Conservation (phyloP, 148 eudicot genomes). For the Salicornia ramosissima region DNA sequence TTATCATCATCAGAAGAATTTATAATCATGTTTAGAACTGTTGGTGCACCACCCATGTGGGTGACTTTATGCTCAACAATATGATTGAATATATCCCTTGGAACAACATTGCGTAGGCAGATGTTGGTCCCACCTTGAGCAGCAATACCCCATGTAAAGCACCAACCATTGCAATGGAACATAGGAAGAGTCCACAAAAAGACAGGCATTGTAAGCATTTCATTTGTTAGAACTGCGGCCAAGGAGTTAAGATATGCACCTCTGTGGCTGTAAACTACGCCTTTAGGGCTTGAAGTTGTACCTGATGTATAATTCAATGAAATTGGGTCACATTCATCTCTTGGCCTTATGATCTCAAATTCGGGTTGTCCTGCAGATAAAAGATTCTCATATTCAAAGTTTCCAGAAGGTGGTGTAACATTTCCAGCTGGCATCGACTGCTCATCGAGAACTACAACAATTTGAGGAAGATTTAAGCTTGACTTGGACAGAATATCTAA, state of each 20-base stretch:
- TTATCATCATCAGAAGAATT: conserved; percentile 22
- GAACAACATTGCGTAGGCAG: conserved; percentile 43
- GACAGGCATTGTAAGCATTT: conserved; percentile 48
- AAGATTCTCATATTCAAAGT: conserved; percentile 46
- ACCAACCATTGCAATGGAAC: conserved; percentile 85
- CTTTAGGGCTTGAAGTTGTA: conserved; percentile 77
- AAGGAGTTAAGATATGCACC: conserved; percentile 76
- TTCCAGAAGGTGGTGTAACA: conserved; percentile 5
- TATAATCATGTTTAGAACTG: conserved; percentile 46
- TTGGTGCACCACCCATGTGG: conserved; percentile 59
- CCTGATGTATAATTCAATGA: conserved; percentile 73
- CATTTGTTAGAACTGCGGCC: conserved; percentile 48
- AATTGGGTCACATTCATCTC: conserved; percentile 70
- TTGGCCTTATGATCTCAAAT: conserved; percentile 46
- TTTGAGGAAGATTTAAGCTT: conserved; percentile 37
- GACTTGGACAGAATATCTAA: conserved; percentile 28
- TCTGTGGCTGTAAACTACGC: conserved; percentile 74
- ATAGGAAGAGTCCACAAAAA: conserved; percentile 78
- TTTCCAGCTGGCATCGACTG: conserved; percentile 3
- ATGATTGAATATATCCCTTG: conserved; percentile 36
- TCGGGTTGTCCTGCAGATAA: conserved; percentile 39
- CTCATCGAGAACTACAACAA: conserved; percentile 41
- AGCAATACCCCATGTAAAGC: conserved; percentile 58
- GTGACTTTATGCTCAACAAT: conserved; percentile 46
- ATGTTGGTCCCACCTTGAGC: conserved; percentile 64